These are phyloP conservation scores for Pterula multifida DNA, from an alignment of 1,284 basidiomycete species.

Conservation along the genomic window DNA sequence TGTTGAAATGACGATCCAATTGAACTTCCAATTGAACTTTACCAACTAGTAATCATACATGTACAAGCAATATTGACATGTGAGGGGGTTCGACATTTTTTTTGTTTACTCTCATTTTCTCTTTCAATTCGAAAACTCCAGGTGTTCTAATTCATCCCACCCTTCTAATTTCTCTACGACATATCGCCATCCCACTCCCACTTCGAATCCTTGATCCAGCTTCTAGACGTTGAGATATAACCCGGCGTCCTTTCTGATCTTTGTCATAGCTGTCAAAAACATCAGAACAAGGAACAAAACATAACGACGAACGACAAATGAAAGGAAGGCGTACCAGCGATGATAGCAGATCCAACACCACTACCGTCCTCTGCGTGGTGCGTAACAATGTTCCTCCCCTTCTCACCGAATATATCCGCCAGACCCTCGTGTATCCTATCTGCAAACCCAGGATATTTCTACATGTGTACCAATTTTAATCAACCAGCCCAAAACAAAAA, in stretches of 20 bases:
- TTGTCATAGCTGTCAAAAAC: constrained; percentile 23
- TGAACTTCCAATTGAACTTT: too few species aligned
- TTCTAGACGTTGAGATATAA: constrained; percentile 20
- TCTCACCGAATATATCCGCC: constrained; percentile 87
- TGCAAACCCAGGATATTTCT: constrained; percentile 94
- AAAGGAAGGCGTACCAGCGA: constrained; percentile 55
- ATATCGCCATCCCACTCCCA: too few species aligned
- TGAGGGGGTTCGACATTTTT: too few species aligned
- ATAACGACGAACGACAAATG: constrained; percentile 2
- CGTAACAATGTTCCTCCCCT: constrained; percentile 81
- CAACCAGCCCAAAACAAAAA: constrained; percentile 3
- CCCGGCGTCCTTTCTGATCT: constrained; percentile 24
- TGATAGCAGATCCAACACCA: constrained; percentile 93
- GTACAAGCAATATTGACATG: too few species aligned
- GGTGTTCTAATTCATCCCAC: too few species aligned
- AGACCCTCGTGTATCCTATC: constrained; percentile 84
- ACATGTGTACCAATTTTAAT: constrained; percentile 6
- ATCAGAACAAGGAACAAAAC: constrained; percentile 1
- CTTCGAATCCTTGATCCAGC: too few species aligned
- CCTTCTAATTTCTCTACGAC: too few species aligned
- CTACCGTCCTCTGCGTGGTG: constrained; percentile 92
- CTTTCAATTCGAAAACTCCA: too few species aligned
- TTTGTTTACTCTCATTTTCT: too few species aligned
- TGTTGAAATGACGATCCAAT: too few species aligned
- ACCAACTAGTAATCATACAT: too few species aligned